Conservation (phyloP, 306 rosid species). For the Prosopis cineraria region DNA sequence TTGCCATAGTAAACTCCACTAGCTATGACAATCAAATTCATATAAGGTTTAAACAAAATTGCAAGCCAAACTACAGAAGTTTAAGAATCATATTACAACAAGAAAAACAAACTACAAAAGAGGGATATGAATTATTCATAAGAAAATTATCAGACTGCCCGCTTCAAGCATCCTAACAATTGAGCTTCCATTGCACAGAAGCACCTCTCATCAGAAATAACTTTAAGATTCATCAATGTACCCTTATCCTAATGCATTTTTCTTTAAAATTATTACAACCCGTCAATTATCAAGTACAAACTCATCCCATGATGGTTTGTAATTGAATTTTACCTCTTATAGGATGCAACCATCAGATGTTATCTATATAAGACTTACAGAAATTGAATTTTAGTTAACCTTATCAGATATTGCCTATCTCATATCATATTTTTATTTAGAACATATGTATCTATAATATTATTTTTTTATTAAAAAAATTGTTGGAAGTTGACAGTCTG, state of each 20-base stretch:
- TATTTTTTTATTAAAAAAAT: background rate
- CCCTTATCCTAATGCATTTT: background rate
- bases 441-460: background rate
- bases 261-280: background rate
- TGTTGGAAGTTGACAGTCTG: no score
- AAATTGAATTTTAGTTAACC: background rate
- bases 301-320: background rate
- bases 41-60: background rate
- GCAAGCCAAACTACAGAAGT: background rate
- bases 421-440: background rate
- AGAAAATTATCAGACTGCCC: background rate
- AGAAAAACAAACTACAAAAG: background rate
- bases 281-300: background rate
- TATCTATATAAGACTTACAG: background rate
- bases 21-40: background rate
- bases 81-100: background rate
- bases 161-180: background rate
- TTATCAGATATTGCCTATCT: background rate
- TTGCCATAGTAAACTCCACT: background rate
- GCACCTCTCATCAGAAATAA: background rate
- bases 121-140: background rate
- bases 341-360: background rate
- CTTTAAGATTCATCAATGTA: background rate
- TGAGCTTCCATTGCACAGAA: background rate
- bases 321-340: background rate